Evolutionary conservation across 2,329 filamentous ascomycete species (phyloP), one percentile per base, ranked within the genome.

Genomic region (Ophiocordyceps polyrhachis-furcata): DNA sequence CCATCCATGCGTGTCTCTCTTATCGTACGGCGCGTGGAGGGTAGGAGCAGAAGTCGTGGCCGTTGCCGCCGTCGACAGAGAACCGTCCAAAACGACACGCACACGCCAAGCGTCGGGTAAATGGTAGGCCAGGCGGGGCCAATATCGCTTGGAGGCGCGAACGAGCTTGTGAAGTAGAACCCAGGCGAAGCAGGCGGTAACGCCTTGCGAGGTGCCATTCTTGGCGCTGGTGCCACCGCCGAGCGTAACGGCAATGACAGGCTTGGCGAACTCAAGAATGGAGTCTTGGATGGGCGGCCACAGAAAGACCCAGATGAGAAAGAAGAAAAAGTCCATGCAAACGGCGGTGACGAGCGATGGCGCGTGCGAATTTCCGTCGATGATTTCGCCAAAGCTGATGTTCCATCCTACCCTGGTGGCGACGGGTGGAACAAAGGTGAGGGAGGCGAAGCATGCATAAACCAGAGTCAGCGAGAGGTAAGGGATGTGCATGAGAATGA

Each of bases 401-500:
- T 83, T 89, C 53, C 86, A 66, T 50, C 83, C 82, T 48, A 85
- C 79, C 57, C 82, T 82, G 44, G 80, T 81, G 47, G 80, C 84
- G 50, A 81, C 76, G 17, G 86, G 83, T 41, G 87, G 84, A 50
- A 94, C 86, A 58, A 95, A 93, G 42, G 88, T 95, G 58, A 95
- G 74, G 51, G 87, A 81, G 52, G 89, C 87, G 64, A 95, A 96
- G 52, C 94, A 74, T 58, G 87, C 81, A 63, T 95, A 93, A 56
- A 94, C 85, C 60, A 86, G 71, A 50, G 87, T 89, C 55, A 95
- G 73, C 47, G 89, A 79, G 55, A 89, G 80, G 20, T 88, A 85
- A 28, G 89, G 88, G 11, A 95, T 77, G 59, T 93, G 88, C 63
- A 95, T 83, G 52, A 96, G 76, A 55, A 95, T 83, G 64, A 95